Conservation (phyloP, 306 rosid genomes). For the Spatholobus suberectus region DNA sequence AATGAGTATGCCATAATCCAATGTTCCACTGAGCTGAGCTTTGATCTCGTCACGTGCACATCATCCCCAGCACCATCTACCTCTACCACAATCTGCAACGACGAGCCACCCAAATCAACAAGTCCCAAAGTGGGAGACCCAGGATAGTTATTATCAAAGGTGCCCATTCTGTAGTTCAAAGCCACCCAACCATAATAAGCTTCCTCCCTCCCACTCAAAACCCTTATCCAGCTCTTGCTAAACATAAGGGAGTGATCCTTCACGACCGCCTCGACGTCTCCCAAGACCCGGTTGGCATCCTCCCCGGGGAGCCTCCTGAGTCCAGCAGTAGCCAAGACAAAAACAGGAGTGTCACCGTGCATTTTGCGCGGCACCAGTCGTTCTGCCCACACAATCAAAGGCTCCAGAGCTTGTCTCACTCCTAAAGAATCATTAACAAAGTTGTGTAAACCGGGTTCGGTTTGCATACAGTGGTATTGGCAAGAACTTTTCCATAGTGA, state of each 20-base stretch:
- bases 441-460: constrained; percentile 82
- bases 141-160: constrained; percentile 45
- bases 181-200: constrained; percentile 92
- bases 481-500: constrained; percentile 63
- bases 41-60: constrained; percentile 54
- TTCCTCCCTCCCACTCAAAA: constrained; percentile 86
- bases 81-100: constrained; percentile 70
- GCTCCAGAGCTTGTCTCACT: constrained; percentile 66
- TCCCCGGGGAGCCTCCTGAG: constrained; percentile 58
- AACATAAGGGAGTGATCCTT: constrained; percentile 56
- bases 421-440: constrained; percentile 69
- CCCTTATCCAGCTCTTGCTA: constrained; percentile 73
- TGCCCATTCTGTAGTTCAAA: constrained; percentile 75
- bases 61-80: constrained; percentile 43
- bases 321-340: constrained; percentile 86
- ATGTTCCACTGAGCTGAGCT: constrained; percentile 51
- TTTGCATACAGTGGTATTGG: constrained; percentile 85
- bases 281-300: constrained; percentile 57
- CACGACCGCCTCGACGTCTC: constrained; percentile 61
- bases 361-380: constrained; percentile 55
- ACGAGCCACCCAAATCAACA: constrained; percentile 89
- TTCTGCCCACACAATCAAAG: constrained; percentile 75
- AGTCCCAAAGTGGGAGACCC: constrained; percentile 68
- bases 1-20: constrained; percentile 59
- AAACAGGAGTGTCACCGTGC: constrained; percentile 63